Evolutionary conservation across 2,329 filamentous ascomycete genomes (phyloP).

Genomic region (Aspergillus candidus): DNA sequence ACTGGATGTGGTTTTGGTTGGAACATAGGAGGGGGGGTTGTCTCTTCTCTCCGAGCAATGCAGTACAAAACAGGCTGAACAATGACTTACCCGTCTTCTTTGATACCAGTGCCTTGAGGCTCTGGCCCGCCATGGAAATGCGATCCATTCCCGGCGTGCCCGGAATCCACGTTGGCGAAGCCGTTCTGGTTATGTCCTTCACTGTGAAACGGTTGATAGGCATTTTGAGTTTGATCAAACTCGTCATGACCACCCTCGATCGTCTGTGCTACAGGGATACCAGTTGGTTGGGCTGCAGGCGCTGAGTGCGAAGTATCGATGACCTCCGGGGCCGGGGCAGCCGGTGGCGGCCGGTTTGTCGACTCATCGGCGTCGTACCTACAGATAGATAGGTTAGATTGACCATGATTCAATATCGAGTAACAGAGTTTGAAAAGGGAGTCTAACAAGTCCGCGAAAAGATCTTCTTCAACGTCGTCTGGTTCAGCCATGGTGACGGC

Average conservation of each 20-base stretch:
- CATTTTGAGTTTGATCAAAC: constrained; percentile 15
- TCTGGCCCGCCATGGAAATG: constrained; percentile 26
- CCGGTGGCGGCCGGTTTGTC: constrained; percentile 28
- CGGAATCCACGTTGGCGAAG: constrained; percentile 21
- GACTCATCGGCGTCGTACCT: constrained; percentile 65
- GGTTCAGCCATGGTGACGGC: constrained; percentile 62
- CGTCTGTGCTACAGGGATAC: constrained; percentile 30
- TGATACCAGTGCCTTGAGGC: constrained; percentile 51
- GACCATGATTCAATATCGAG: constrained; percentile 7
- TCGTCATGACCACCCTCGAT: constrained; percentile 26
- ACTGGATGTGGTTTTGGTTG: neutral
- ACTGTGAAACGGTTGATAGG: constrained; percentile 19
- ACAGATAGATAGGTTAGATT: neutral
- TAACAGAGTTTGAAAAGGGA: constrained; percentile 4
- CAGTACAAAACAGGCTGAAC: constrained; percentile 1
- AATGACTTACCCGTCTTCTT: constrained; percentile 85
- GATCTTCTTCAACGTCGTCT: constrained; percentile 84
- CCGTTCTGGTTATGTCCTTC: constrained; percentile 22
- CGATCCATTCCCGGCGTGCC: constrained; percentile 14
- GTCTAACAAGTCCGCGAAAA: constrained; percentile 81
- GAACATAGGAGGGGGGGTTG: constrained; percentile 1
- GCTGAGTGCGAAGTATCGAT: constrained; percentile 30
- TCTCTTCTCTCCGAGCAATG: neutral
- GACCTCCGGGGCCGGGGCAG: constrained; percentile 33
- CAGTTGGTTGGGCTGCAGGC: constrained; percentile 22